phyloP scores from a whole-genome alignment of 306 rosid genomes.

The Prinsepia uniflora region DNA sequence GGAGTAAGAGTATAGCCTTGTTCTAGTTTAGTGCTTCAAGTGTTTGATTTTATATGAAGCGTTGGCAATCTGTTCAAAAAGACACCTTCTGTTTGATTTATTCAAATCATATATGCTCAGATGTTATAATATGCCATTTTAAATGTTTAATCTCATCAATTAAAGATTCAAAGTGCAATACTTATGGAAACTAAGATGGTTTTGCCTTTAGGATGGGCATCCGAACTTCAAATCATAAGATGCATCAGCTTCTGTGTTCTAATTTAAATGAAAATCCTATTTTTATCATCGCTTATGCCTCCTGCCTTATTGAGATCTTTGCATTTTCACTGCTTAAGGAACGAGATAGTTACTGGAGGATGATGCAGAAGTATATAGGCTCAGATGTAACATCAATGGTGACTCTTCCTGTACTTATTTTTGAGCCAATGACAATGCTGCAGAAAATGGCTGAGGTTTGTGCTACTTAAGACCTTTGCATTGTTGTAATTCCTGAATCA shows the following conservation, averaged over 20 bases:
- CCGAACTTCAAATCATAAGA: not conserved
- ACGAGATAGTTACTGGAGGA: slow-evolving; percentile 92
- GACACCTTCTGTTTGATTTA: not conserved
- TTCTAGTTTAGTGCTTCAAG: slow-evolving; percentile 2
- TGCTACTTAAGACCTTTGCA: slow-evolving; percentile 10
- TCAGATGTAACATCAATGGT: slow-evolving; percentile 85
- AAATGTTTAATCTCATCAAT: slow-evolving; percentile 2
- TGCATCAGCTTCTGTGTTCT: not conserved
- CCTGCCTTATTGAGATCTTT: slow-evolving; percentile 19
- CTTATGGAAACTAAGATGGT: not conserved
- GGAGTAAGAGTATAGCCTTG: slow-evolving; percentile 1
- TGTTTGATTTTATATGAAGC: slow-evolving; percentile 5
- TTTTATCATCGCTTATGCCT: not conserved
- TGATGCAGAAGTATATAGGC: slow-evolving; percentile 89
- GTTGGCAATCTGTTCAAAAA: not conserved
- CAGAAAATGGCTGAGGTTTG: slow-evolving; percentile 95
- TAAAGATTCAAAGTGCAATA: not conserved
- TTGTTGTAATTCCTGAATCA: slow-evolving; percentile 11
- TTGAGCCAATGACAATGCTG: slow-evolving; percentile 97
- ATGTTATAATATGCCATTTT: not conserved
- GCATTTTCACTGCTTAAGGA: slow-evolving; percentile 40
- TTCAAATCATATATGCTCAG: not conserved
- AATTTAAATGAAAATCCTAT: not conserved
- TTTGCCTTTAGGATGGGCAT: not conserved
- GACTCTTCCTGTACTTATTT: slow-evolving; percentile 78